phyloP scores from a whole-genome alignment of 257 asterid genomes.

The Mentha longifolia region DNA sequence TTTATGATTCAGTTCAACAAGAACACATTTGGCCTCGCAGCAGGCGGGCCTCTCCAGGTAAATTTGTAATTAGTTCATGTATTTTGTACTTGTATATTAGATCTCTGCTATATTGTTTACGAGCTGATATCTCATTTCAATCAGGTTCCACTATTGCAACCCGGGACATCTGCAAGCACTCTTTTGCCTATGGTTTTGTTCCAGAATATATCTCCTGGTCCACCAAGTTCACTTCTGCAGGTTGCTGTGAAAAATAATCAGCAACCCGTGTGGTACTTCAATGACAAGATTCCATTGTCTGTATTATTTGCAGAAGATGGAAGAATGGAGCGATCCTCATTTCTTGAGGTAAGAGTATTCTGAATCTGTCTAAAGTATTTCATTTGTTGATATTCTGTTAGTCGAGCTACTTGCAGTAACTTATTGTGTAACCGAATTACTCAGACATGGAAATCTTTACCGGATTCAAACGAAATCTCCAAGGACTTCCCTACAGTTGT shows the following conservation, averaged over 20 bases:
- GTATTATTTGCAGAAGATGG: constrained; percentile 88
- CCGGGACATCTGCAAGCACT: constrained; percentile 80
- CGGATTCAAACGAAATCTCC: constrained; percentile 87
- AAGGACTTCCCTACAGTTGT: constrained; percentile 79
- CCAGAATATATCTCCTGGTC: constrained; percentile 86
- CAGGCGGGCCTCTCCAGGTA: constrained; percentile 93
- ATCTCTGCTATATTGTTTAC: constrained; percentile 1
- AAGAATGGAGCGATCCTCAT: constrained; percentile 84
- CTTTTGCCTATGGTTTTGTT: constrained; percentile 91
- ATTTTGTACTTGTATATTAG: not conserved
- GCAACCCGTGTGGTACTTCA: constrained; percentile 98
- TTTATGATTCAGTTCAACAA: constrained; percentile 99
- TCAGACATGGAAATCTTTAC: constrained; percentile 98
- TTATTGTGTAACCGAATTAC: constrained; percentile 24
- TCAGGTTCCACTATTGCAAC: constrained; percentile 83
- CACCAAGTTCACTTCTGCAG: constrained; percentile 83
- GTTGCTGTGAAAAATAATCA: constrained; percentile 97
- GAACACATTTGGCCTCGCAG: constrained; percentile 96
- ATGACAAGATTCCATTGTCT: constrained; percentile 63
- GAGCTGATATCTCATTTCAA: constrained; percentile 32
- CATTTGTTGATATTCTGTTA: constrained; percentile 8
- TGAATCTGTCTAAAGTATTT: not conserved
- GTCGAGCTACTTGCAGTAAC: not conserved
- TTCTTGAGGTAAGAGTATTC: constrained; percentile 72
- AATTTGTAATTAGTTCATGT: constrained; percentile 3